Percentiles rank a stretch among this genome's conserved stretches.
These are phyloP conservation scores for Sorghum bicolor DNA, from an alignment of 176 grass and related monocot genomes.

Conservation along the genomic window Sorghum_bicolor_NCBIv3 NC_012871.2:17711001-17711500, in stretches of 20 bases:
- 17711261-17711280: constrained; percentile 91
- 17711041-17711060: constrained; percentile 72
- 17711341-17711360: constrained; percentile 67
- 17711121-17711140: constrained; percentile 99
- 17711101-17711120: constrained; percentile 97
- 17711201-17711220: constrained; percentile 85
- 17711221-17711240: constrained; percentile 93
- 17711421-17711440: constrained; percentile 14
- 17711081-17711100: constrained; percentile 79
- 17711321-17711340: constrained; percentile 93
- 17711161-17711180: constrained; percentile 81
- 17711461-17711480: constrained; percentile 29
- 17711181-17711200: constrained; percentile 67
- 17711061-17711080: constrained; percentile 99
- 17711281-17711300: constrained; percentile 93
- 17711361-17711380: constrained; percentile 78
- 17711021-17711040: neutral
- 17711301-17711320: constrained; percentile 79
- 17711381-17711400: constrained; percentile 51
- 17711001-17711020: neutral
- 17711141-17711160: constrained; percentile 71
- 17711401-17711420: neutral
- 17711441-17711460: constrained; percentile 30
- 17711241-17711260: constrained; percentile 88
- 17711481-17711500: constrained; percentile 40